Conservation (phyloP, 306 rosid species). For the Vigna radiata region DNA sequence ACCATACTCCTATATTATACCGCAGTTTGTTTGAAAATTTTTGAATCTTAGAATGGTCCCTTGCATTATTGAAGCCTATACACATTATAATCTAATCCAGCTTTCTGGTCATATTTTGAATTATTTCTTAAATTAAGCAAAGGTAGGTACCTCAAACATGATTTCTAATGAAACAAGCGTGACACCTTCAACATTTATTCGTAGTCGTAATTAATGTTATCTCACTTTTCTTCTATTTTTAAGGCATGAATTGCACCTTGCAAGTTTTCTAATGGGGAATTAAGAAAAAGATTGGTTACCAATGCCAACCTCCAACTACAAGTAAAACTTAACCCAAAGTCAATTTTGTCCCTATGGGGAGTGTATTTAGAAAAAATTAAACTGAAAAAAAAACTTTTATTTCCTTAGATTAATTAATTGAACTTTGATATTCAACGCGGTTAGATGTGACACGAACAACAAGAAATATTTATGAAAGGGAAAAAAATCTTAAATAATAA, state of each 20-base stretch:
- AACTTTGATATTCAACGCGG: constrained; percentile 17
- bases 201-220: neutral
- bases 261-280: neutral
- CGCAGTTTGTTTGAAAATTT: neutral
- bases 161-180: neutral
- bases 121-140: neutral
- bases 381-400: neutral
- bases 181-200: neutral
- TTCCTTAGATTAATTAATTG: neutral
- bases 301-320: neutral
- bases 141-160: neutral
- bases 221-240: constrained; percentile 4
- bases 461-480: neutral
- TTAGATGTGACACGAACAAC: neutral
- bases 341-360: neutral
- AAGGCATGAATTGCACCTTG: neutral
- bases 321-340: neutral
- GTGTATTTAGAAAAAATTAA: neutral
- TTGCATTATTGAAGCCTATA: neutral
- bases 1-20: neutral
- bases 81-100: neutral
- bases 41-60: neutral
- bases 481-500: neutral
- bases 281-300: constrained; percentile 9
- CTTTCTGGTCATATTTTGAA: neutral